phyloP scores from a whole-genome alignment of 2,329 filamentous ascomycete species.

The Domatiomyces globalis region DNA sequence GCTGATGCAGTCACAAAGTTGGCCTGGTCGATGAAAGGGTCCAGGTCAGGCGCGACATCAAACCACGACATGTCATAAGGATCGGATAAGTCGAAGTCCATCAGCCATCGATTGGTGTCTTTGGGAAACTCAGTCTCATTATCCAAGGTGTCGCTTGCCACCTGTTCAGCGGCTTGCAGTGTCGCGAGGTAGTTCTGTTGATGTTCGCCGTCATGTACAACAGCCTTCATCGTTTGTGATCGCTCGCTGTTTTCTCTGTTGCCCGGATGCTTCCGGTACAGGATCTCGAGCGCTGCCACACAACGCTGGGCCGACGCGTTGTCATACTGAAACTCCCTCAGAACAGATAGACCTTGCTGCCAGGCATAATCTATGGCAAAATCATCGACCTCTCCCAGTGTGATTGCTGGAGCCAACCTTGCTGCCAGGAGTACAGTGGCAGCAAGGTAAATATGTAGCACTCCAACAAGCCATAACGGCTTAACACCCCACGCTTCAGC shows the following conservation, averaged over 20 bases:
- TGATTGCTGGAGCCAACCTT: conserved; percentile 12
- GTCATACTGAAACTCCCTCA: conserved; percentile 3
- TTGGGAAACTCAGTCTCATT: neutral
- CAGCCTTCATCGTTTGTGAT: neutral
- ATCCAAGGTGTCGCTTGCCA: neutral
- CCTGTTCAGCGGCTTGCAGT: neutral
- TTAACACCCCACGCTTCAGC: conserved; percentile 2
- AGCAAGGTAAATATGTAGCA: conserved; percentile 20
- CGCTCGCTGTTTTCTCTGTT: neutral
- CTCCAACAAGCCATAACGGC: conserved; percentile 3
- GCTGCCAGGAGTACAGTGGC: conserved; percentile 24
- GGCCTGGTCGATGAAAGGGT: neutral
- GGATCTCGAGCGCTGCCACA: conserved; percentile 3
- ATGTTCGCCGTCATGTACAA: neutral
- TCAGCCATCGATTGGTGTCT: conserved; percentile 2
- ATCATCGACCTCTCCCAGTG: conserved; percentile 2
- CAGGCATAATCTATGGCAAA: conserved; percentile 1
- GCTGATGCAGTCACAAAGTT: neutral
- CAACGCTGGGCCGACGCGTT: conserved; percentile 3
- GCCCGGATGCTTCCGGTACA: conserved; percentile 2
- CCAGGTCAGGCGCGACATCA: neutral
- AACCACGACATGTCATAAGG: conserved; percentile 4
- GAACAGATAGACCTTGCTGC: conserved; percentile 2
- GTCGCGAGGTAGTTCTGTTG: neutral
- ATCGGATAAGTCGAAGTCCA: conserved; percentile 1